Evolutionary conservation across 768 basidiomycete species (phyloP), one percentile per base, ranked within the genome.

Genomic region (Cubamyces lactineus): DNA sequence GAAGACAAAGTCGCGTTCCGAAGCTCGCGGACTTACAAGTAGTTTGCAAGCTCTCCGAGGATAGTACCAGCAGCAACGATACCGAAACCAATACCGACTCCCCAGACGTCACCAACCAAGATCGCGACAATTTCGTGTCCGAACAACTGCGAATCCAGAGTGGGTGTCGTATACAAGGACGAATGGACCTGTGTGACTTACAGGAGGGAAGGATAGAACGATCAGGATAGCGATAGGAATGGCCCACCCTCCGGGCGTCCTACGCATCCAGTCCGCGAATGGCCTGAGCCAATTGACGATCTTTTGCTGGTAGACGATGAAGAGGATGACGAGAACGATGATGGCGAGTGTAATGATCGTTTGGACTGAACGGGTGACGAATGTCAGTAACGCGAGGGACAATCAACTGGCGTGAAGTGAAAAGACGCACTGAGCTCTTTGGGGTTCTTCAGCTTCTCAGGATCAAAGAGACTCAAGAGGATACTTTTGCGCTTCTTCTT

Each of bases 61-160:
- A 94, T 84, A 0, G 92, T 94, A 0, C 92, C 91, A 3, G 86
- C 89, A 2, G 83, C 83, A 13, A 92, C 90, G 70, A 97, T 96
- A 0, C 76, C 94, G 67, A 96, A 96, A 2, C 94, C 94, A 23
- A 83, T 71, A 82, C 94, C 88, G 1, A 94, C 76, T 2, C 92
- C 93, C 92, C 92, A 96, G 2, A 96, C 91, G 43, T 96, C 73
- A 15, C 95, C 94, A 66, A 91, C 92, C 5, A 96, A 78, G 30
- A 96, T 81, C 23, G 92, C 91, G 40, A 96, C 79, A 58, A 96
- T 89, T 78, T 96, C 95, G 64, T 96, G 94, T 2, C 95, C 95
- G 69, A 95, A 95, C 15, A 96, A 83, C 83, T 91, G 65, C 49
- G 38, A 12, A 30, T 0, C 1, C 1, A 2, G 19, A 23, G 13